Conservation (phyloP, 2,329 filamentous ascomycete genomes). For the Diaporthe sp. region DNA sequence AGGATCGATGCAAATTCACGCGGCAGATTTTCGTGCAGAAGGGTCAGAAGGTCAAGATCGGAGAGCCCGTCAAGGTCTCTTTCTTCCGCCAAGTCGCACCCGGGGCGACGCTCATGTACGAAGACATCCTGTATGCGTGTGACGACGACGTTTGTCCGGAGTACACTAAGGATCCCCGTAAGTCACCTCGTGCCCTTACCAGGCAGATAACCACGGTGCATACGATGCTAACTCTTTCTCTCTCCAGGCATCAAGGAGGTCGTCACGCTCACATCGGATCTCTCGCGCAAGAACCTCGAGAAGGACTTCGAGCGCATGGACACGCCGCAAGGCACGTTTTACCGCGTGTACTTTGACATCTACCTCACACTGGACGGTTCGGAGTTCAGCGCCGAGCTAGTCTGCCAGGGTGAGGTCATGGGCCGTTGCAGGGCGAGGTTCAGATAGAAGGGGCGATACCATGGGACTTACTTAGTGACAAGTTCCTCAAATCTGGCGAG, state of each 20-base stretch:
- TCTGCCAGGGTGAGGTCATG: constrained; percentile 99
- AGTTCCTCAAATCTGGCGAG: neutral
- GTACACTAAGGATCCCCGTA: constrained; percentile 99
- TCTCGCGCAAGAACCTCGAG: constrained; percentile 97
- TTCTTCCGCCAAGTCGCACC: constrained; percentile 99
- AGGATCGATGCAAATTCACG: constrained; percentile 98
- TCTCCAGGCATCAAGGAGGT: constrained; percentile 94
- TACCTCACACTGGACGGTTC: constrained; percentile 96
- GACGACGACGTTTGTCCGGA: constrained; percentile 98
- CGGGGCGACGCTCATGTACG: constrained; percentile 98
- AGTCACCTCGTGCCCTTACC: constrained; percentile 59
- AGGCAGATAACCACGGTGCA: constrained; percentile 29
- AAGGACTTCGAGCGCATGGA: constrained; percentile 99
- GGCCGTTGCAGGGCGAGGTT: constrained; percentile 94
- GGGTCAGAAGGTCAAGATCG: constrained; percentile 98
- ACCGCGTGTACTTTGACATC: constrained; percentile 83
- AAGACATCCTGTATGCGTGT: constrained; percentile 97
- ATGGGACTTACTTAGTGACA: neutral
- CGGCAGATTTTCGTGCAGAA: constrained; percentile 99
- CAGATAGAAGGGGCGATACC: constrained; percentile 59
- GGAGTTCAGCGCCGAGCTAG: constrained; percentile 97
- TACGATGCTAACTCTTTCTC: constrained; percentile 18
- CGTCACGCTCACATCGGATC: constrained; percentile 95
- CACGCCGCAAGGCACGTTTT: constrained; percentile 96
- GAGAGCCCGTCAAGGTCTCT: constrained; percentile 97